phyloP scores from a whole-genome alignment of 768 basidiomycete genomes.

The Russula earlei region DNA sequence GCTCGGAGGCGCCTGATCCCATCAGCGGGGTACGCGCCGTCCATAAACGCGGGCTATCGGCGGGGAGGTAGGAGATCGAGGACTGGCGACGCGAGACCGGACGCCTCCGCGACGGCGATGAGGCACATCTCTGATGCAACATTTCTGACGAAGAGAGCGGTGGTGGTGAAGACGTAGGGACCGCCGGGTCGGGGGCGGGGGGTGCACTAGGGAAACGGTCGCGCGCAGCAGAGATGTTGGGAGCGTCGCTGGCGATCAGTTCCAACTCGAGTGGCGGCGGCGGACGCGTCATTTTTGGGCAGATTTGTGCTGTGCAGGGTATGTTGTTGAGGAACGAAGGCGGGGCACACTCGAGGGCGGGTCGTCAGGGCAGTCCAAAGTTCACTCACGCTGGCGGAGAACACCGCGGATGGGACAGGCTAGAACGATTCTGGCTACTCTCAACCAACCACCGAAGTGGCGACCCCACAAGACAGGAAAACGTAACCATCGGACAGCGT shows the following conservation, averaged over 20 bases:
- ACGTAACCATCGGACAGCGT: too few relatives aligned
- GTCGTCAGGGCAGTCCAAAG: neutral
- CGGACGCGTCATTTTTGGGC: neutral
- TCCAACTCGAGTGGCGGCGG: constrained; percentile 5
- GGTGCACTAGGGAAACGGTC: constrained; percentile 24
- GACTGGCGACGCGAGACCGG: constrained; percentile 35
- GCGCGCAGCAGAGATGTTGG: constrained; percentile 32
- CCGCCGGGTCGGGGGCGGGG: constrained; percentile 15
- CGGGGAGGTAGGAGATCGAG: constrained; percentile 42
- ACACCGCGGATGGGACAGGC: neutral
- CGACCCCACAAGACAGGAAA: too few relatives aligned
- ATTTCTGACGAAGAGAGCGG: constrained; percentile 24
- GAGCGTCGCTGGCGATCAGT: constrained; percentile 26
- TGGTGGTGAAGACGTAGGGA: constrained; percentile 17
- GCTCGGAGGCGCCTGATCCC: neutral
- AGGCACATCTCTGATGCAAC: constrained; percentile 17
- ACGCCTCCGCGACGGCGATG: constrained; percentile 21
- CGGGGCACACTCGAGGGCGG: neutral
- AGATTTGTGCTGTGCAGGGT: too few relatives aligned
- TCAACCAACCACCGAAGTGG: too few relatives aligned
- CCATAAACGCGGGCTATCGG: constrained; percentile 24
- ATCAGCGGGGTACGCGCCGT: constrained; percentile 4
- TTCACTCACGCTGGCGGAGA: too few relatives aligned
- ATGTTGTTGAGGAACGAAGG: too few relatives aligned
- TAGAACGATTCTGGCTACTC: too few relatives aligned